Conservation (phyloP, 2,329 filamentous ascomycete species). For the Fusarium longipes region DNA sequence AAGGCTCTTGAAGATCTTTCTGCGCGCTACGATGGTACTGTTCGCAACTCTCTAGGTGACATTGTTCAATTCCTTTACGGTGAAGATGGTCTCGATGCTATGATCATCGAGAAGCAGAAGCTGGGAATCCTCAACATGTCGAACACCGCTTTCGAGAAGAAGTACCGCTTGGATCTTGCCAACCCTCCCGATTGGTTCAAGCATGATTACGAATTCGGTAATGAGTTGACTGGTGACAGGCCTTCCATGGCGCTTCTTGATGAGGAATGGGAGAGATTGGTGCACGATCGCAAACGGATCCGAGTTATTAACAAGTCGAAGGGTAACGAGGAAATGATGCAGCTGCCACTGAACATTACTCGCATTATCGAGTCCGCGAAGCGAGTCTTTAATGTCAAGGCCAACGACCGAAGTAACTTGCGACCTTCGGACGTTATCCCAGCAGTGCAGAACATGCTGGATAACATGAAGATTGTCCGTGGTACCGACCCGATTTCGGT, state of each 20-base stretch:
- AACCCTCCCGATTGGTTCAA: constrained; percentile 70
- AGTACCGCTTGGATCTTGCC: constrained; percentile 83
- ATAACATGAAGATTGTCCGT: constrained; percentile 85
- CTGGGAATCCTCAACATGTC: constrained; percentile 89
- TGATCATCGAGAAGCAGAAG: constrained; percentile 91
- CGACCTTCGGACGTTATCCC: constrained; percentile 89
- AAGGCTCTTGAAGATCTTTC: constrained; percentile 98
- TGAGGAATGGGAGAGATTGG: constrained; percentile 84
- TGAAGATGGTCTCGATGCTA: constrained; percentile 95
- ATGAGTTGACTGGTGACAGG: constrained; percentile 87
- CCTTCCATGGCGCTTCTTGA: constrained; percentile 88
- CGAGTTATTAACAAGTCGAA: constrained; percentile 73
- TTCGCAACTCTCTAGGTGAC: constrained; percentile 95
- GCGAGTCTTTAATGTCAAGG: constrained; percentile 90
- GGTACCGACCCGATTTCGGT: constrained; percentile 83
- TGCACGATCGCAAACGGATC: constrained; percentile 78
- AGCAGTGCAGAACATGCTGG: constrained; percentile 78
- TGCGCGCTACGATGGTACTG: constrained; percentile 96
- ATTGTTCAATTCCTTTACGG: constrained; percentile 98
- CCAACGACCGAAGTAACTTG: constrained; percentile 86
- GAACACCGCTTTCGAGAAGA: constrained; percentile 78
- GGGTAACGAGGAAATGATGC: constrained; percentile 86
- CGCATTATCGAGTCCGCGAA: constrained; percentile 92
- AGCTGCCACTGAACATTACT: constrained; percentile 90
- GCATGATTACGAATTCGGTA: constrained; percentile 76